A percentile compares a stretch with the other conserved stretches of the same genome.
Evolutionary conservation across 805 yeast species (phyloP).

Genomic region (Maudiozyma serrabonitensis): DNA sequence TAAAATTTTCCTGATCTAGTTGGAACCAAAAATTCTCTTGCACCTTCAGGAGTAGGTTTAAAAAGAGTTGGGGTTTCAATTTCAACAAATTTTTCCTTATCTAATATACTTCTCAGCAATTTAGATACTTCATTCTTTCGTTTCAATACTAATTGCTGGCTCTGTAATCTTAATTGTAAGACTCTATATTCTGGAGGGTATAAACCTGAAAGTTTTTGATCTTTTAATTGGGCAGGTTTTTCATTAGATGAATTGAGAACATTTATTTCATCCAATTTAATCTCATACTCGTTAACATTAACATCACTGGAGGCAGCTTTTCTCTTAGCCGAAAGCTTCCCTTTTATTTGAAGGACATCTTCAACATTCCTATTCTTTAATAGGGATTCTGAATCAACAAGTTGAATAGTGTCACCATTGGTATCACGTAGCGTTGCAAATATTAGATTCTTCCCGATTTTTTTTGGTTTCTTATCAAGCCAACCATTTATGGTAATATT

Average conservation of each 20-base stretch:
- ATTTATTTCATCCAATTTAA: conserved; percentile 42
- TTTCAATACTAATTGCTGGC: conserved; percentile 46
- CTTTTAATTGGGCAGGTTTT: conserved; percentile 59
- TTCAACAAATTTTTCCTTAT: conserved; percentile 50
- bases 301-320: conserved; percentile 7
- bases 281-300: conserved; percentile 39
- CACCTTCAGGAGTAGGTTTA: conserved; percentile 97
- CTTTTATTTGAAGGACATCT: conserved; percentile 62
- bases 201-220: conserved; percentile 35
- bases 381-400: conserved; percentile 35
- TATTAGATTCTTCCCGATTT: conserved; percentile 50
- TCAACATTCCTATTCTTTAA: conserved; percentile 52
- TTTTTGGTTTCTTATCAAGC: conserved; percentile 66
- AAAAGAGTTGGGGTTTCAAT: conserved; percentile 88
- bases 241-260: conserved; percentile 54
- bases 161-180: conserved; percentile 60
- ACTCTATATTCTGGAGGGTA: conserved; percentile 77
- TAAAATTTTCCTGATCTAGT: conserved; percentile 58
- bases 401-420: conserved; percentile 57
- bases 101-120: conserved; percentile 36
- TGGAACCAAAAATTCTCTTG: conserved; percentile 90
- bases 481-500: conserved; percentile 63
- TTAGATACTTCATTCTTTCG: conserved; percentile 48
- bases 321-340: conserved; percentile 32
- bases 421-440: conserved; percentile 73